phyloP scores from a whole-genome alignment of 768 basidiomycete species.

The Roridomyces roridus region DNA sequence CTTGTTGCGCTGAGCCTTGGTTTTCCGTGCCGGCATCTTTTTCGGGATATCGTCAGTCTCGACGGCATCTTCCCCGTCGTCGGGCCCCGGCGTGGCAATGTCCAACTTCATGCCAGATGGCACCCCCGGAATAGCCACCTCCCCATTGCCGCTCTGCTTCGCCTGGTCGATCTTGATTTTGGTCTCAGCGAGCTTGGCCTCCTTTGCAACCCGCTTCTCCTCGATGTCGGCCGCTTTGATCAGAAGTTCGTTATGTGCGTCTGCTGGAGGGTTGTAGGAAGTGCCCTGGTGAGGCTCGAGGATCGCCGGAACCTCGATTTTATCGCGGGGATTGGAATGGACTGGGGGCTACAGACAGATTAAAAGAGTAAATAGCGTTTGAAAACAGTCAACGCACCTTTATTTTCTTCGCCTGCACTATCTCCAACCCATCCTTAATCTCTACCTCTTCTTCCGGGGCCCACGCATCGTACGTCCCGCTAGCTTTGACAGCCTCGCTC shows the following conservation, averaged over 20 bases:
- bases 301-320: conserved; percentile 71
- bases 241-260: conserved; percentile 76
- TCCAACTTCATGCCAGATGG: conserved; percentile 75
- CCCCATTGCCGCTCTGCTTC: conserved; percentile 36
- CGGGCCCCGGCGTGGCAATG: conserved; percentile 28
- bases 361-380: background rate
- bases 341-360: conserved; percentile 50
- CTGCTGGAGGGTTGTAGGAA: conserved; percentile 87
- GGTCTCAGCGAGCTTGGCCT: conserved; percentile 56
- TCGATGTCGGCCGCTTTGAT: conserved; percentile 71
- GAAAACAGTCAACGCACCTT: conserved; percentile 50
- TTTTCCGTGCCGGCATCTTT: conserved; percentile 50
- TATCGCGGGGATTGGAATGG: conserved; percentile 49
- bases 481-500: conserved; percentile 71
- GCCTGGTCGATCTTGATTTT: conserved; percentile 64
- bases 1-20: conserved; percentile 64
- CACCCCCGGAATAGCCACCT: conserved; percentile 40
- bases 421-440: conserved; percentile 47
- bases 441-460: conserved; percentile 38
- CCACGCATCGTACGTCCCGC: conserved; percentile 75
- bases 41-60: conserved; percentile 42
- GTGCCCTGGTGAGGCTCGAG: conserved; percentile 78
- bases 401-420: conserved; percentile 46
- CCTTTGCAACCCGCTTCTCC: conserved; percentile 58
- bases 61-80: conserved; percentile 45